These are phyloP conservation scores for Pythium diclinum DNA, from an alignment of 352 stramenopile species.

Conservation along the genomic window DNA sequence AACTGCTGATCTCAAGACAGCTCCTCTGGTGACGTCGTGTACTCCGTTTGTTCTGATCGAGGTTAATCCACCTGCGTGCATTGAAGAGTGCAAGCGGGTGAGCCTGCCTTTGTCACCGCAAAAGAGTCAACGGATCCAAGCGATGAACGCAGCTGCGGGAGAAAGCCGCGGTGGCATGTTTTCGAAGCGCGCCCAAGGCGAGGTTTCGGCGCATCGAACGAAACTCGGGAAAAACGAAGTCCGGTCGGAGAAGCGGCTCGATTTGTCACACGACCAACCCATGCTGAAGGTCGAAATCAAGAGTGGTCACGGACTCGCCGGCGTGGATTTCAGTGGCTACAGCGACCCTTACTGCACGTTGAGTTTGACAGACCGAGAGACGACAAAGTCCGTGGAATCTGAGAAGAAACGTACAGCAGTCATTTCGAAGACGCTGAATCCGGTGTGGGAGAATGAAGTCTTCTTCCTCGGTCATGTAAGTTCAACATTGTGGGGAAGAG, in stretches of 20 bases:
- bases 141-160: conserved; percentile 30
- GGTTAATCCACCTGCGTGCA: conserved; percentile 46
- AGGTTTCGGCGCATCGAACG: conserved; percentile 54
- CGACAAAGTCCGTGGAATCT: conserved; percentile 44
- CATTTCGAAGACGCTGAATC: conserved; percentile 67
- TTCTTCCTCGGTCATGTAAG: conserved; percentile 65
- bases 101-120: conserved; percentile 41
- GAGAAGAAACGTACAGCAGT: conserved; percentile 75
- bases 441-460: conserved; percentile 59
- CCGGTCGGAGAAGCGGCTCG: conserved; percentile 43
- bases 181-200: conserved; percentile 44
- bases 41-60: conserved; percentile 61
- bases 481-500: not conserved
- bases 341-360: conserved; percentile 77
- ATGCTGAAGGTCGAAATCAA: conserved; percentile 54
- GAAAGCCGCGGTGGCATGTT: conserved; percentile 46
- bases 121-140: conserved; percentile 47
- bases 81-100: conserved; percentile 54
- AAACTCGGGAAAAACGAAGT: conserved; percentile 60
- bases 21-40: conserved; percentile 23
- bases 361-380: conserved; percentile 44
- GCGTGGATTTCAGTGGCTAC: conserved; percentile 59
- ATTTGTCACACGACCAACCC: conserved; percentile 30
- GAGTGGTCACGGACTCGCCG: conserved; percentile 54
- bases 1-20: conserved; percentile 32